Evolutionary conservation across 768 basidiomycete genomes (phyloP).

Genomic region (Kwoniella sp.): DNA sequence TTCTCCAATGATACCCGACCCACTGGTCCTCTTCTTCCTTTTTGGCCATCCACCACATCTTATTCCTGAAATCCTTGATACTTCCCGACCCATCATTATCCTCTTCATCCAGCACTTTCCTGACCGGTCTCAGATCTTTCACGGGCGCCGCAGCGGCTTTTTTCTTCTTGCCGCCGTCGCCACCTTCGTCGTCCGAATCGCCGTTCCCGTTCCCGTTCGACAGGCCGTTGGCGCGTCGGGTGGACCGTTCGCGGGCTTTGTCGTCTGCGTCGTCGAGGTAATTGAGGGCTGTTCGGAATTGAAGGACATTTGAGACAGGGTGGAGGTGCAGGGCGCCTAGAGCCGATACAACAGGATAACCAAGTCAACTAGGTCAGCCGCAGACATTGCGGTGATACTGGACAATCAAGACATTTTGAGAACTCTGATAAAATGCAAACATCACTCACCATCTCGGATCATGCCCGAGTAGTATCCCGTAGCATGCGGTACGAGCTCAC

Average conservation of each 20-base stretch:
- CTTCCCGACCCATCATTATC: slow-evolving; percentile 47
- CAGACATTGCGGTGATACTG: neutral
- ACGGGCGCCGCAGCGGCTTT: slow-evolving; percentile 20
- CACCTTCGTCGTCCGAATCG: slow-evolving; percentile 39
- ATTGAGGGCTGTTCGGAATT: slow-evolving; percentile 54
- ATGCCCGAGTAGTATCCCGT: slow-evolving; percentile 55
- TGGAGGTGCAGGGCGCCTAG: slow-evolving; percentile 56
- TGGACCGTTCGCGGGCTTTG: slow-evolving; percentile 21
- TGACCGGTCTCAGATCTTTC: slow-evolving; percentile 9
- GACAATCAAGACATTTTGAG: neutral
- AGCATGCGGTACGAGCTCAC: slow-evolving; percentile 53
- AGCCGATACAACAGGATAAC: no score
- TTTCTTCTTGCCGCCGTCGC: slow-evolving; percentile 17
- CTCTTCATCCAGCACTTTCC: slow-evolving; percentile 33
- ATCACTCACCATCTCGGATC: slow-evolving; percentile 52
- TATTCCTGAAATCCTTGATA: slow-evolving; percentile 49
- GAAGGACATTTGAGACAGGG: slow-evolving; percentile 48
- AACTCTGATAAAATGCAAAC: no score
- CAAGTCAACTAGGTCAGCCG: no score
- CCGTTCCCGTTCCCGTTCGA: slow-evolving; percentile 4
- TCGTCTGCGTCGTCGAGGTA: slow-evolving; percentile 54
- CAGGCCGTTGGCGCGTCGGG: slow-evolving; percentile 24
- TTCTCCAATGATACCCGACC: slow-evolving; percentile 41
- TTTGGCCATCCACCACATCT: slow-evolving; percentile 39
- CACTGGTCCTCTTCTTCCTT: slow-evolving; percentile 46